Percentiles rank a stretch among this genome's conserved stretches.
phyloP scores from a whole-genome alignment of 1,284 basidiomycete genomes.

The Pseudozyma thailandica region DNA sequence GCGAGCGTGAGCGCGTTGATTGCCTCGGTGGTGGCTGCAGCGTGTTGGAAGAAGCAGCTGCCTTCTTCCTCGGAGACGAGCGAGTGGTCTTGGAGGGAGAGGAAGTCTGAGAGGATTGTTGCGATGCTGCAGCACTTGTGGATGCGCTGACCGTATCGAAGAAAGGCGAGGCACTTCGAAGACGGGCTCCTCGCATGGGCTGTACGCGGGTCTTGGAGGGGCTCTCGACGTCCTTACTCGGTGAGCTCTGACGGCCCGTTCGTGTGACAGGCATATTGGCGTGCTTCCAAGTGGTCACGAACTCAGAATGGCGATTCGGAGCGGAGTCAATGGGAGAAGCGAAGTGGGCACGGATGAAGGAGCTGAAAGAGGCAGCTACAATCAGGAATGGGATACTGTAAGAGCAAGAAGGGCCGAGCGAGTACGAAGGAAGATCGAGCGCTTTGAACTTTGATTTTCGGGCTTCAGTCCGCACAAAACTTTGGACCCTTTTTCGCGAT shows the following conservation, averaged over 20 bases:
- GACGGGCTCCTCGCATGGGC: constrained; percentile 42
- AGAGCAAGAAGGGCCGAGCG: neutral
- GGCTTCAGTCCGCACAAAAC: constrained; percentile 3
- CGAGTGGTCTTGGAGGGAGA: constrained; percentile 30
- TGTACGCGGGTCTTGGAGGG: constrained; percentile 42
- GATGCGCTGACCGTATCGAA: constrained; percentile 22
- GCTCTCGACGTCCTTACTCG: constrained; percentile 29
- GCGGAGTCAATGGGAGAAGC: neutral
- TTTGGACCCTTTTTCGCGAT: no score
- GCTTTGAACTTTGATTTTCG: constrained; percentile 2
- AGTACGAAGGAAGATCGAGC: neutral
- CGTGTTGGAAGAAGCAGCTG: constrained; percentile 16
- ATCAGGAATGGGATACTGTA: no score
- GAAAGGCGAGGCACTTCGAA: constrained; percentile 46
- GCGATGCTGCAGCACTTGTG: constrained; percentile 15
- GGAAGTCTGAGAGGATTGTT: constrained; percentile 15
- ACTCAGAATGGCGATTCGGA: neutral
- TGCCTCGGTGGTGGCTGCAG: constrained; percentile 24
- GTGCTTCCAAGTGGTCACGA: neutral
- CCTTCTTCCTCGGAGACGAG: constrained; percentile 34
- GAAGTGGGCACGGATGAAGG: neutral
- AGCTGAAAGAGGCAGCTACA: neutral
- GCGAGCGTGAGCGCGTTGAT: constrained; percentile 44
- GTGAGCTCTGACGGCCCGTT: constrained; percentile 44
- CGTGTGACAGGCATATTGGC: constrained; percentile 36